Conservation (phyloP, 768 basidiomycete genomes). For the Pleurotus pulmonarius region DNA sequence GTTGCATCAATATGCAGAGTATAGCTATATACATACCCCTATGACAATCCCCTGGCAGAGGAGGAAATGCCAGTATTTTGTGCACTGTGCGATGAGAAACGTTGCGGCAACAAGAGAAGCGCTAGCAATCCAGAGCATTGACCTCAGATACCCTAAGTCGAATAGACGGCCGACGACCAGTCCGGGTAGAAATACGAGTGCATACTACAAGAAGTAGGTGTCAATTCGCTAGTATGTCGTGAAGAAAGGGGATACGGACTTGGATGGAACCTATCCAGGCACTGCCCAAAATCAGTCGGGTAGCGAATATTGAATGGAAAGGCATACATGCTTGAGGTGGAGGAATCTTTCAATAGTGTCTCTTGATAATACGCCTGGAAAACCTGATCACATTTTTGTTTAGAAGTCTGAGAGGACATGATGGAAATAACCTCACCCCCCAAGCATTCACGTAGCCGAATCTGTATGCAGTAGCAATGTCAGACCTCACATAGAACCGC, state of each 20-base stretch:
- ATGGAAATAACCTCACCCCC: constrained; percentile 49
- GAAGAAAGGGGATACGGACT: constrained; percentile 25
- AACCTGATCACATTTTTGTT: constrained; percentile 32
- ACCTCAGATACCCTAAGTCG: constrained; percentile 65
- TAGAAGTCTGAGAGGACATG: background rate
- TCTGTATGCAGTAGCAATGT: constrained; percentile 20
- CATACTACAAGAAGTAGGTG: constrained; percentile 38
- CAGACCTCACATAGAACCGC: background rate
- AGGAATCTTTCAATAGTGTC: constrained; percentile 40
- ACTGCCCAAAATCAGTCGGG: constrained; percentile 29
- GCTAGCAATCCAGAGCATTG: constrained; percentile 45
- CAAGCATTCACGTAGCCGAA: constrained; percentile 74
- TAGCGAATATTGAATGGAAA: background rate
- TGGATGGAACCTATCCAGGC: constrained; percentile 82
- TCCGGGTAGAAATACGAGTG: constrained; percentile 59
- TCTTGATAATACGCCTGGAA: constrained; percentile 74
- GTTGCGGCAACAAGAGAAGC: constrained; percentile 49
- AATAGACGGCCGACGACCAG: constrained; percentile 66
- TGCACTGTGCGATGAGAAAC: constrained; percentile 71
- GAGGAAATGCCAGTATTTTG: constrained; percentile 72
- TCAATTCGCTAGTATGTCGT: background rate
- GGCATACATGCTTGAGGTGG: constrained; percentile 64
- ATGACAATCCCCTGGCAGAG: constrained; percentile 68
- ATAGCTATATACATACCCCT: constrained; percentile 41
- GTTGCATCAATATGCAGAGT: constrained; percentile 15